Evolutionary conservation across 139 green algal species (phyloP), one percentile per base, ranked within the genome.

Genomic region (Chlamydomonas incerta): DNA sequence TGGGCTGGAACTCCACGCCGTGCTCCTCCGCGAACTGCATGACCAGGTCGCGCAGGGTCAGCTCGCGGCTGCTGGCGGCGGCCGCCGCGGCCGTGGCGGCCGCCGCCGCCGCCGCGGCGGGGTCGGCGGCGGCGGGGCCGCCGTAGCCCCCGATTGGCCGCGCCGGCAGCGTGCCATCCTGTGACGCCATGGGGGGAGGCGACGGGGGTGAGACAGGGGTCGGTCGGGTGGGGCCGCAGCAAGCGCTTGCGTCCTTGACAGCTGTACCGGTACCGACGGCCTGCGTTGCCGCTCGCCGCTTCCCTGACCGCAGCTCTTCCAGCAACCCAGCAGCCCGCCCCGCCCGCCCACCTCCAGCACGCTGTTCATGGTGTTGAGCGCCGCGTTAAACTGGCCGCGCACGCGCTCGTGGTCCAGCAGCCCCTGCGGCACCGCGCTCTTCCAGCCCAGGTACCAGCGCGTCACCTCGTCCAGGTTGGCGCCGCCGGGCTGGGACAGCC

Each of bases 381-480:
- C 97, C 0, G 84, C 85, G 37, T 91, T 95, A 55, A 99, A 92
- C 70, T 96, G 92, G 55, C 85, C 74, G 0, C 95, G 90, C 11
- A 99, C 90, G 15, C 92, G 90, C 65, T 97, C 90, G 26, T 97
- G 87, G 50, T 96, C 92, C 24, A 95, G 75, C n/a, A 99, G 72
- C 29, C 90, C 85, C 72, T 93, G 83, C 33, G 80, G 80, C 80
- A 85, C 58, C 21, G 50, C 23, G 21, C 62, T 88, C 89, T 99
- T 99, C 97, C 97, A 99, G 23, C 93, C 93, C 37, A 98, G 90
- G 92, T 99, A 99, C 96, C 97, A 99, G 29, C 90, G 80, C 0
- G 93, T 96, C 52, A 99, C 95, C 87, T 99, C 96, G 76, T 98
- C 97, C 55, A 95, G 97, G 88, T 99, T 92, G 2, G 94, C 94